Conservation (phyloP, 495 filamentous ascomycete genomes). For the Polyplosphaeria fusca region DNA sequence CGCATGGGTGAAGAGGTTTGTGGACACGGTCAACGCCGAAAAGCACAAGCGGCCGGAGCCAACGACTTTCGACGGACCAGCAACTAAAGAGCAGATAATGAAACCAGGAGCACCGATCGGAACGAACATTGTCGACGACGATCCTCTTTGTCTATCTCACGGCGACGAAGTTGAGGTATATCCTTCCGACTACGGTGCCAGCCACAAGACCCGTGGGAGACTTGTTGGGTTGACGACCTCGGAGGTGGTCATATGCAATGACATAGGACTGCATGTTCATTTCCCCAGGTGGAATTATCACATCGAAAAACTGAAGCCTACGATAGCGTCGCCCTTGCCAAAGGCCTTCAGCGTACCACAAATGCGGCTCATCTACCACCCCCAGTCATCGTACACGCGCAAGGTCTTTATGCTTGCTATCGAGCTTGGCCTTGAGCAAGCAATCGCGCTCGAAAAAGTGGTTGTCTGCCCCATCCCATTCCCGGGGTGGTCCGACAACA, state of each 20-base stretch:
- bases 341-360: not conserved
- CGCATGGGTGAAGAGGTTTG: constrained; percentile 17
- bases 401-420: constrained; percentile 26
- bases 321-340: not conserved
- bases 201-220: constrained; percentile 19
- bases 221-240: constrained; percentile 13
- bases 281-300: constrained; percentile 24
- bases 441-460: constrained; percentile 17
- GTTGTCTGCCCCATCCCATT: constrained; percentile 20
- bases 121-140: not conserved
- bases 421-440: constrained; percentile 10
- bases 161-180: constrained; percentile 24
- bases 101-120: not conserved
- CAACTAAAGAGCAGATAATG: not conserved
- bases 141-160: constrained; percentile 11
- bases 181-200: constrained; percentile 19
- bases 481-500: constrained; percentile 15
- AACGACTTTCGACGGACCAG: constrained; percentile 5
- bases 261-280: constrained; percentile 6
- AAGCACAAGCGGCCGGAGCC: constrained; percentile 4
- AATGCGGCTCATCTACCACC: constrained; percentile 26
- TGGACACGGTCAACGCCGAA: constrained; percentile 2
- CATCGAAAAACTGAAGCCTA: constrained; percentile 8
- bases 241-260: constrained; percentile 17
- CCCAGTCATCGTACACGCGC: constrained; percentile 11